A percentile compares a stretch with the other conserved stretches of the same genome.
These are phyloP conservation scores for Candida montana DNA, from an alignment of 805 yeast genomes.

Conservation along the genomic window DNA sequence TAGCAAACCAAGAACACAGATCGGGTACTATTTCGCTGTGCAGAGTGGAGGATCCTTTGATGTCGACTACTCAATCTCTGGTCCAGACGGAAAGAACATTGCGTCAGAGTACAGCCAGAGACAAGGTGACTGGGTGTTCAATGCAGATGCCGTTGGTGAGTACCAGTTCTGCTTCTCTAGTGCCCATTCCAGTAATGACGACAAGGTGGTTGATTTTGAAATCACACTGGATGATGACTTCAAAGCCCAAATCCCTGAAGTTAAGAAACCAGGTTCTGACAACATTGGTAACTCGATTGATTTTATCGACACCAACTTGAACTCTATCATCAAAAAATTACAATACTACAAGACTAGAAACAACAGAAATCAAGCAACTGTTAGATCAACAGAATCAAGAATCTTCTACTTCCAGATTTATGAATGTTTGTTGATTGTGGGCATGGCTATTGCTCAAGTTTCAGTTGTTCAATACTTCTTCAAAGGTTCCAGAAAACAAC, in stretches of 20 bases:
- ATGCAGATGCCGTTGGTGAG: constrained; percentile 52
- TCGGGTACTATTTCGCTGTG: constrained; percentile 68
- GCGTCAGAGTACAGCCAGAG: constrained; percentile 49
- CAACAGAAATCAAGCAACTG: constrained; percentile 85
- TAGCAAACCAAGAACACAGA: constrained; percentile 48
- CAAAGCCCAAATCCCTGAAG: constrained; percentile 26
- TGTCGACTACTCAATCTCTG: constrained; percentile 54
- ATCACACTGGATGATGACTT: constrained; percentile 46
- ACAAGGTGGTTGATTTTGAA: constrained; percentile 63
- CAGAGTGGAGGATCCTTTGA: constrained; percentile 66
- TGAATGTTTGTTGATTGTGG: constrained; percentile 68
- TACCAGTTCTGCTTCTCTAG: constrained; percentile 64
- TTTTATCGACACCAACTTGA: constrained; percentile 55
- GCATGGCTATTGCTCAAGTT: constrained; percentile 67
- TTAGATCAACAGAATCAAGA: constrained; percentile 73
- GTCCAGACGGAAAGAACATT: constrained; percentile 47
- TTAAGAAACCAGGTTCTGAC: constrained; percentile 32
- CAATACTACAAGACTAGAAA: constrained; percentile 88
- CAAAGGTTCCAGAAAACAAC: constrained; percentile 64
- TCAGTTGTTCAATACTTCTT: constrained; percentile 64
- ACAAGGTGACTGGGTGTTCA: constrained; percentile 57
- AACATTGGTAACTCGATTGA: constrained; percentile 47
- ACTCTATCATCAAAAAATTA: constrained; percentile 50
- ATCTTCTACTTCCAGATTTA: constrained; percentile 72
- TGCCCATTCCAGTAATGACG: constrained; percentile 64